These are phyloP conservation scores for Xylaria castorea DNA, from an alignment of 495 filamentous ascomycete species.

Conservation along the genomic window DNA sequence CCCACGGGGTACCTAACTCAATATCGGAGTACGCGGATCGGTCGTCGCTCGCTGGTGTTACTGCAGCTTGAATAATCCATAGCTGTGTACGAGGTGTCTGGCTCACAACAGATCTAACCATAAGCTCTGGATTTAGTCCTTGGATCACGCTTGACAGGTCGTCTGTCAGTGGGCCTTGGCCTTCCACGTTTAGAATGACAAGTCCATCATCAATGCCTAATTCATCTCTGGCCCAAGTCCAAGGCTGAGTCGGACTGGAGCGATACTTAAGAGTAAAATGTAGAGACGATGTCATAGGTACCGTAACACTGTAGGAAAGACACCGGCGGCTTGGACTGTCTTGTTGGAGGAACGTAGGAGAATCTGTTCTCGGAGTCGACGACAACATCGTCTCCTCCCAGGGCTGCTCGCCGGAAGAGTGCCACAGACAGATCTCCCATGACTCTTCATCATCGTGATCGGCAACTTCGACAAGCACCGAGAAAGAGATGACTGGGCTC, in stretches of 20 bases:
- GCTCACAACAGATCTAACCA: conserved; percentile 61
- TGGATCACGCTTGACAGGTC: conserved; percentile 67
- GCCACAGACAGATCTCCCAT: conserved; percentile 82
- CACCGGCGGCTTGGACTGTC: conserved; percentile 37
- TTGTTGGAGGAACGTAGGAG: conserved; percentile 44
- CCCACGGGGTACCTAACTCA: conserved; percentile 69
- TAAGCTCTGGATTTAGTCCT: conserved; percentile 62
- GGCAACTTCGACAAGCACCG: conserved; percentile 67
- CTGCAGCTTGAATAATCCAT: conserved; percentile 69
- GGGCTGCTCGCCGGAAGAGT: conserved; percentile 59
- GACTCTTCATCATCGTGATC: conserved; percentile 56
- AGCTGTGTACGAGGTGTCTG: conserved; percentile 74
- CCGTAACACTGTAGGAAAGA: conserved; percentile 52
- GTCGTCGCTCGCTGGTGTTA: conserved; percentile 60
- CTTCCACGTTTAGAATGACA: conserved; percentile 56
- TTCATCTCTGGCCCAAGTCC: conserved; percentile 79
- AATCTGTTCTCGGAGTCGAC: conserved; percentile 46
- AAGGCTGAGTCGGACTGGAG: conserved; percentile 56
- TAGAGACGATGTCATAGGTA: conserved; percentile 53
- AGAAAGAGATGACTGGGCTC: conserved; percentile 18
- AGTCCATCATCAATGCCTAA: conserved; percentile 67
- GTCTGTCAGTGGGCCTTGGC: conserved; percentile 31
- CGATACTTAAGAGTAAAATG: conserved; percentile 82
- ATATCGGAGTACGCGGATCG: conserved; percentile 62
- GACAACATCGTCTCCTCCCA: conserved; percentile 58